A percentile compares a stretch with the other conserved stretches of the same genome.
These are phyloP conservation scores for Syzygium oleosum DNA, from an alignment of 345 rosid species.

Conservation along the genomic window DNA sequence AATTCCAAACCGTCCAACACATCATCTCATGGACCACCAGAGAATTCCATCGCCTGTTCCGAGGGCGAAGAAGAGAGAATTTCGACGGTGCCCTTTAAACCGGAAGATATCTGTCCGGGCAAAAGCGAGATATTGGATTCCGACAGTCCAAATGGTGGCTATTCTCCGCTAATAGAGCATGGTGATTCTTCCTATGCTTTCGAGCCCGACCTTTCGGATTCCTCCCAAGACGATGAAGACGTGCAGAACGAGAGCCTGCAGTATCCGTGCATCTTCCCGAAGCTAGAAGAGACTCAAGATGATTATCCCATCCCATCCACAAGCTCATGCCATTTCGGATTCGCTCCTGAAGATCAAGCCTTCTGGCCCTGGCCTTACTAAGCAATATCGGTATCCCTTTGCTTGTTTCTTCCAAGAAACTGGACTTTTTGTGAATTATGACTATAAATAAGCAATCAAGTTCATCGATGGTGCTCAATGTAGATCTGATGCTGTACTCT, in stretches of 20 bases:
- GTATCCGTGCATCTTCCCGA: constrained; percentile 27
- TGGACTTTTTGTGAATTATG: not conserved
- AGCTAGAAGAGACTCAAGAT: constrained; percentile 27
- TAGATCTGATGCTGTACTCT: not conserved
- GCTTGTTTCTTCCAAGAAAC: not conserved
- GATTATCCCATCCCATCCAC: constrained; percentile 25
- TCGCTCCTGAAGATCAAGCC: constrained; percentile 41
- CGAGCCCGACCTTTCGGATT: constrained; percentile 46
- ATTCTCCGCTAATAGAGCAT: constrained; percentile 2
- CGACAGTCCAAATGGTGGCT: constrained; percentile 1
- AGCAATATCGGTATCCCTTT: not conserved
- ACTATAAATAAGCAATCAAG: not conserved
- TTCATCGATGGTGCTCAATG: not conserved
- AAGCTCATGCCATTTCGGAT: constrained; percentile 34
- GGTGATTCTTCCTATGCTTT: constrained; percentile 25
- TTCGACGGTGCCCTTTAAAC: not conserved
- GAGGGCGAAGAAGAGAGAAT: constrained; percentile 1
- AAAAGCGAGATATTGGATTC: constrained; percentile 7
- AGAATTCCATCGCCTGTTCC: not conserved
- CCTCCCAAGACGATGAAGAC: constrained; percentile 46
- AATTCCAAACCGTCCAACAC: not conserved
- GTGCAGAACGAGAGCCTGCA: constrained; percentile 20
- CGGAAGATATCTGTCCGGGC: constrained; percentile 1
- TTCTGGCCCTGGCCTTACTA: constrained; percentile 53
- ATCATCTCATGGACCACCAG: not conserved